Evolutionary conservation across 768 basidiomycete genomes (phyloP), one percentile per base, ranked within the genome.

Genomic region (Suillus ampliporus): DNA sequence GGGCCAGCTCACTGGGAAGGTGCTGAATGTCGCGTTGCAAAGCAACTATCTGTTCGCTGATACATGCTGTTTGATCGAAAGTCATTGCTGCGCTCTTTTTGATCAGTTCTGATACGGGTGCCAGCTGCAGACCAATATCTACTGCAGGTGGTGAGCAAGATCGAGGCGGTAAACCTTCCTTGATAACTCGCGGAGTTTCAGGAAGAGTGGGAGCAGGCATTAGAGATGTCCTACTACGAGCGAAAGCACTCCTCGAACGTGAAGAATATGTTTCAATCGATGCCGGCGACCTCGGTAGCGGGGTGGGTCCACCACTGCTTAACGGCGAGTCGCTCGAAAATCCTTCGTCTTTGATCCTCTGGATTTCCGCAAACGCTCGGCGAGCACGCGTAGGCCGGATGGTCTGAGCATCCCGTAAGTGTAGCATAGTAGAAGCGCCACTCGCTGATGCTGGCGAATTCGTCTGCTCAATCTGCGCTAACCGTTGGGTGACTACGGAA

Each of bases 401-500:
- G 15, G 46, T 63, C 47, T 72, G 75, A 34, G 73, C 71, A 26
- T 69, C 70, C 51, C 60, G 65, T 43, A 72, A 62, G 54, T 76
- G 64, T 26, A 70, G 63, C 61, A 68, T 17, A 1, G 60, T 63
- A 54, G 58, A 62, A 46, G 34, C 64, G n/a, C 26, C 21, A 13
- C 15, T 50, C 31, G 65, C 34, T 26, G 71, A 66, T 58, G 71
- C 64, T 34, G 57, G 35, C 13, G 68, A 63, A 46, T 66, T 68
- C 0, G 66, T 70, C 31, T 71, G 65, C 67, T 88, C 82, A 13
- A 90, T 83, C 67, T 89, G 83, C 11, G 86, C 85, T 15, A 89
- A 80, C 40, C 89, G 86, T 65, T 87, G 84, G 63, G 83, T 85
- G 51, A 91, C 90, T 26, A 90, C 83, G 8, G 88, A 90, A 43